These are phyloP conservation scores for carrot (Daucus carota) DNA, from an alignment of 129 eudicot genomes.

Conservation along the genomic window DNA sequence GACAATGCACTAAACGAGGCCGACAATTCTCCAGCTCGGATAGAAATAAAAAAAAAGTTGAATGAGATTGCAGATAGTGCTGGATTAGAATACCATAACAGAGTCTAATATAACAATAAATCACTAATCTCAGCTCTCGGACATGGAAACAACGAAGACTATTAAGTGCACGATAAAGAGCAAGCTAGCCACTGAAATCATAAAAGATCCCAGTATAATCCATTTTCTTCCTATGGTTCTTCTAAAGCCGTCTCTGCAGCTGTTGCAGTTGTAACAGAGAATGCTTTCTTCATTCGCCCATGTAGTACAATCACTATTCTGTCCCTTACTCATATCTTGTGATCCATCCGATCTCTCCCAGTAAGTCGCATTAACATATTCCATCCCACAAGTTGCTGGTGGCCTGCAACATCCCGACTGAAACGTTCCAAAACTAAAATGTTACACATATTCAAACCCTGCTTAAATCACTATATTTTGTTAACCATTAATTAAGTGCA, in stretches of 20 bases:
- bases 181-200: background rate
- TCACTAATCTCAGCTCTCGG: background rate
- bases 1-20: background rate
- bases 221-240: constrained; percentile 27
- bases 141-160: background rate
- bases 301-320: constrained; percentile 29
- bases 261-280: constrained; percentile 34
- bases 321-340: background rate
- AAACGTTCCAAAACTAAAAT: background rate
- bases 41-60: background rate
- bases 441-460: too few relatives aligned
- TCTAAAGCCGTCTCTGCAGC: constrained; percentile 38
- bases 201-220: constrained; percentile 32
- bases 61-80: too few relatives aligned
- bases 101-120: background rate
- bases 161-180: background rate
- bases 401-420: constrained; percentile 56
- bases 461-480: too few relatives aligned
- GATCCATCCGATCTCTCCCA: constrained; percentile 23
- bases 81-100: too few relatives aligned
- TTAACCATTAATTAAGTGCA: too few relatives aligned
- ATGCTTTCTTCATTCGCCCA: constrained; percentile 32
- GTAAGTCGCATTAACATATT: constrained; percentile 28
- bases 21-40: too few relatives aligned
- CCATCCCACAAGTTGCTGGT: constrained; percentile 38